A percentile compares a stretch with the other conserved stretches of the same genome.
Evolutionary conservation across 2,329 filamentous ascomycete genomes (phyloP).

Genomic region (Ceratocystis ficicola): DNA sequence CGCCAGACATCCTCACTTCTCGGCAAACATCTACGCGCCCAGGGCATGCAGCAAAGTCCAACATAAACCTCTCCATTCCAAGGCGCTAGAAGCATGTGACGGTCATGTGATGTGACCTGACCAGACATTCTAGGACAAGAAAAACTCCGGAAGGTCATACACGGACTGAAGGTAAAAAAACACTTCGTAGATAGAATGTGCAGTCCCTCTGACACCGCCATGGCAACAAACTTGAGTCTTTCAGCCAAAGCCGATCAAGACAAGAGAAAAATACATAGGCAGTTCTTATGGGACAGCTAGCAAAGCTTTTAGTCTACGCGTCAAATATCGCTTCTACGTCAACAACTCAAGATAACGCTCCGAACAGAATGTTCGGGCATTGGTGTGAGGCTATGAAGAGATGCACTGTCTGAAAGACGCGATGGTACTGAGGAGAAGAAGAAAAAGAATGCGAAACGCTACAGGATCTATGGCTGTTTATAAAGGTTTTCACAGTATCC

Average conservation of each 20-base stretch:
- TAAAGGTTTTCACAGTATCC: slow-evolving; percentile 18
- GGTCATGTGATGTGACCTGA: background rate
- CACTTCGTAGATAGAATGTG: slow-evolving; percentile 27
- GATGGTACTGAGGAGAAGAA: slow-evolving; percentile 45
- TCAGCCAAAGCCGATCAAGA: slow-evolving; percentile 26
- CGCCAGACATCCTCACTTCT: background rate
- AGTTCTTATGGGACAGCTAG: slow-evolving; percentile 44
- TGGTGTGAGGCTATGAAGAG: slow-evolving; percentile 48
- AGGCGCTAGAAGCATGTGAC: background rate
- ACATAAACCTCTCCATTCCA: background rate
- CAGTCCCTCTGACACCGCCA: slow-evolving; percentile 35
- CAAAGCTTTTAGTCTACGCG: slow-evolving; percentile 22
- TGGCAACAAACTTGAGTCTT: slow-evolving; percentile 22
- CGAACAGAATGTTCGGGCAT: slow-evolving; percentile 58
- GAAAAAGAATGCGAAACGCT: slow-evolving; percentile 25
- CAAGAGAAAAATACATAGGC: slow-evolving; percentile 37
- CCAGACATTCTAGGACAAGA: too few species aligned
- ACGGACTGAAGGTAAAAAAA: background rate
- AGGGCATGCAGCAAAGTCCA: background rate
- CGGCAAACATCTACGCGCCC: background rate
- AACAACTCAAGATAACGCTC: slow-evolving; percentile 44
- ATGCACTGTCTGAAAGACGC: slow-evolving; percentile 80
- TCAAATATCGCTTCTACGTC: slow-evolving; percentile 48
- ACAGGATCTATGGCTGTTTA: slow-evolving; percentile 22
- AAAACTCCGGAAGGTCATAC: background rate